phyloP scores from a whole-genome alignment of 1,284 basidiomycete species.

The Apiotrichum veenhuisii region DNA sequence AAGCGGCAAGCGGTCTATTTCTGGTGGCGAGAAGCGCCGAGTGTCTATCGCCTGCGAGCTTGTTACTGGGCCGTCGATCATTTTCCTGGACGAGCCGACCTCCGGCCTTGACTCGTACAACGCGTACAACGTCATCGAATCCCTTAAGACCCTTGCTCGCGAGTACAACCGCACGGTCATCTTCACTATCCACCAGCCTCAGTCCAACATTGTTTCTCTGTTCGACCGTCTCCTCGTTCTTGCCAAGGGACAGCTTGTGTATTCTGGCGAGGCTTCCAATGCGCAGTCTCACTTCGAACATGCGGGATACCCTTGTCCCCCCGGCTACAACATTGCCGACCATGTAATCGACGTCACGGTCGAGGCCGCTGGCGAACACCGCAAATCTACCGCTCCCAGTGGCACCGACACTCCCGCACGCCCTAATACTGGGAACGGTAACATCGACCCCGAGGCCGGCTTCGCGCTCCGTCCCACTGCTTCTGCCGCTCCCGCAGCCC shows the following conservation, averaged over 20 bases:
- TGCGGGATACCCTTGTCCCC: conserved; percentile 78
- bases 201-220: conserved; percentile 91
- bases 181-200: conserved; percentile 98
- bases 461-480: not conserved
- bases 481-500: conserved; percentile 2
- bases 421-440: conserved; percentile 17
- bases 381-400: conserved; percentile 31
- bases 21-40: conserved; percentile 90
- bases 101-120: conserved; percentile 93
- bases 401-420: conserved; percentile 12
- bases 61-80: conserved; percentile 89
- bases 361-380: conserved; percentile 56
- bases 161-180: conserved; percentile 84
- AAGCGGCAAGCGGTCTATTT: conserved; percentile 74
- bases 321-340: conserved; percentile 97
- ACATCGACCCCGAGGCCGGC: conserved; percentile 14
- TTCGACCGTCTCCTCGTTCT: conserved; percentile 90
- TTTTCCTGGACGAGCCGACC: conserved; percentile 96
- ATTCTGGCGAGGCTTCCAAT: conserved; percentile 68
- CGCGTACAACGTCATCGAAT: conserved; percentile 89
- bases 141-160: conserved; percentile 75
- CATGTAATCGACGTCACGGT: conserved; percentile 89
- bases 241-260: conserved; percentile 75
- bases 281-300: conserved; percentile 76
- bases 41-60: conserved; percentile 98